Evolutionary conservation across 106 monocot genomes (phyloP).

Genomic region (Triglochin maritima): DNA sequence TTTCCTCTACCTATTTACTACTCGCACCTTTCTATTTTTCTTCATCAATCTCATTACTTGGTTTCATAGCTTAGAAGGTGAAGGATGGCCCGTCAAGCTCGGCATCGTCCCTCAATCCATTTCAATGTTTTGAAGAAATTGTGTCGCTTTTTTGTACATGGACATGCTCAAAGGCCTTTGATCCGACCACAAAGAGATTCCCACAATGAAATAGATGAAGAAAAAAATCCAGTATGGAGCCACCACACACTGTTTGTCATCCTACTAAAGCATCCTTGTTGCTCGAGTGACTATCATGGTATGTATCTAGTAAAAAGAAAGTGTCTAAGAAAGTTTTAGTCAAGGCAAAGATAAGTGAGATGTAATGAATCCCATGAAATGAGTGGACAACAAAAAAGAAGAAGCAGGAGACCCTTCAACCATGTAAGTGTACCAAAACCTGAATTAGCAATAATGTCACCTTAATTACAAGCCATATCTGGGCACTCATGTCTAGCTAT

Average conservation of each 20-base stretch:
- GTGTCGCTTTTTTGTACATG: background rate
- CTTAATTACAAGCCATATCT: too few relatives aligned
- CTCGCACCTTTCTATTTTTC: background rate
- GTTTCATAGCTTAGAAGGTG: background rate
- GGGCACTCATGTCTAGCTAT: too few relatives aligned
- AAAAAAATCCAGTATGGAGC: conserved; percentile 16
- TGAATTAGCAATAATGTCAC: too few relatives aligned
- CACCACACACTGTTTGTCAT: conserved; percentile 33
- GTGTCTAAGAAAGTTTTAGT: background rate
- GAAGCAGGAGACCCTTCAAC: too few relatives aligned
- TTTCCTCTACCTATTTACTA: background rate
- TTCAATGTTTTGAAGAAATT: background rate
- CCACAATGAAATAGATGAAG: conserved; percentile 17
- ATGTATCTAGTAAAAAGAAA: background rate
- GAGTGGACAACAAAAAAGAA: too few relatives aligned
- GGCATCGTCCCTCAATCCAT: background rate
- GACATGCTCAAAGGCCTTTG: background rate
- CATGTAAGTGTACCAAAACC: too few relatives aligned
- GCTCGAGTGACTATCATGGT: conserved; percentile 57
- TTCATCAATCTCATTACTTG: too few relatives aligned
- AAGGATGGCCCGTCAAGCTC: background rate
- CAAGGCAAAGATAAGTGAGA: background rate
- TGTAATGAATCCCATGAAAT: background rate
- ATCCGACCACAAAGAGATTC: background rate
- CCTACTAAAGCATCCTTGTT: conserved; percentile 52